Evolutionary conservation across 148 eudicot genomes (phyloP).

Genomic region (Euryodendron excelsum): DNA sequence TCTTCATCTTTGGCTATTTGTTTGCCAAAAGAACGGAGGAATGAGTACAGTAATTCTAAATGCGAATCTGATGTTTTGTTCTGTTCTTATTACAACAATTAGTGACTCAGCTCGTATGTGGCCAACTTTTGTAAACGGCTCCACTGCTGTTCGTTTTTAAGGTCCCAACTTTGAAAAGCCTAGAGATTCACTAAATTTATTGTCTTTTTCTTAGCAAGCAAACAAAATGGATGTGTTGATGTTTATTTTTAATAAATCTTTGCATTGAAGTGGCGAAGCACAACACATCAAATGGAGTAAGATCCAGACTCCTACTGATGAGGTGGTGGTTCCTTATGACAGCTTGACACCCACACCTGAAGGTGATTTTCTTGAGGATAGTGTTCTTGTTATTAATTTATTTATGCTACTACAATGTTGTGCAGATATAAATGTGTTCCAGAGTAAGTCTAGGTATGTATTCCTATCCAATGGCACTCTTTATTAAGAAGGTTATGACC

Average conservation of each 20-base stretch:
- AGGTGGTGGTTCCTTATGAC: conserved; percentile 88
- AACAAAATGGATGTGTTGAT: no score
- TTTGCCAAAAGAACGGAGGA: neutral
- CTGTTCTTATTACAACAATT: no score
- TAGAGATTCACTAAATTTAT: neutral
- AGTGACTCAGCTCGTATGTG: no score
- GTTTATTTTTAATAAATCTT: neutral
- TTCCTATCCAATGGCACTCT: neutral
- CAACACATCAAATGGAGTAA: conserved; percentile 88
- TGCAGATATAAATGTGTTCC: no score
- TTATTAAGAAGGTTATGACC: neutral
- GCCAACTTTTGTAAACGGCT: no score
- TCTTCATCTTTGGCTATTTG: neutral
- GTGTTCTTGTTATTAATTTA: conserved; percentile 8
- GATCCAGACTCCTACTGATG: conserved; percentile 93
- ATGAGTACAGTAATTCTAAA: neutral
- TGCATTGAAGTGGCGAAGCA: conserved; percentile 68
- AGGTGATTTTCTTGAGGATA: conserved; percentile 35
- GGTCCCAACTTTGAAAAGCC: neutral
- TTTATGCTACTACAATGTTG: conserved; percentile 77
- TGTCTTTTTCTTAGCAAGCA: neutral
- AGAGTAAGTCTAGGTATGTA: neutral
- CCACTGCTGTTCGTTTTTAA: neutral
- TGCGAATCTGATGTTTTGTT: neutral
- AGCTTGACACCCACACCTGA: conserved; percentile 55